Base-by-base conservation (phyloP, 23 red algal genomes). In the Gracilaria vermiculophylla region DNA sequence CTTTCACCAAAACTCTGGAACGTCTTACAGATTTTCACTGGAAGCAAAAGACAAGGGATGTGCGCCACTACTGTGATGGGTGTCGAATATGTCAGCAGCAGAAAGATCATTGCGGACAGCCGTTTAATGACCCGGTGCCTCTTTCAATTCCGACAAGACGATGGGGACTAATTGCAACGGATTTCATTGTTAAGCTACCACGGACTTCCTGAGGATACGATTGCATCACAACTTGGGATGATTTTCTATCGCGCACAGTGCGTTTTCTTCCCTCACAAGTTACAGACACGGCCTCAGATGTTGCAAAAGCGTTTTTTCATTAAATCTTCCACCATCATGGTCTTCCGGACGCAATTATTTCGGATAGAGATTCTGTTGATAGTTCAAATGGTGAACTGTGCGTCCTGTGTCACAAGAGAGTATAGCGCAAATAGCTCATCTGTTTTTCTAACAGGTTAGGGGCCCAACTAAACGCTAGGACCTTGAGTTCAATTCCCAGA, bases 281-380 rank as follows among this genome's bases (percentile, higher is more conserved):
- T 2, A 62, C 53, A n/a, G 78, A 82, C 40, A 1, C 64, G 20
- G 32, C 54, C 8, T 10, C 53, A 17, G 78, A 82, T 40, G 78
- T 82, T 28, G 78, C 54, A 48, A 27, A 31, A 16, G n/a, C 78
- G 9, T 82, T 82, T 27, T 65, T 82, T 3, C 0, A 51, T 17
- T 3, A 42, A 6, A 82, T 82, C 66, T 82, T 82, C 42, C 43
- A 53, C 3, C 78, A 82, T 16, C 78, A 82, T 56, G 54, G 57
- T 39, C 57, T 82, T 3, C 53, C 78, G 23, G 78, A 82, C 66
- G 19, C 54, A 5, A 65, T 82, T 20, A 82, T 82, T 37, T 82
- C 78, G 8, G 78, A 82, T 21, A 3, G 33, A 17, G 78, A 62
- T n/a, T n/a, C n/a, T n/a, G n/a, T n/a, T n/a, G n/a, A n/a, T n/a